Evolutionary conservation across 345 rosid genomes (phyloP).

Genomic region (Camelina hispida): DNA sequence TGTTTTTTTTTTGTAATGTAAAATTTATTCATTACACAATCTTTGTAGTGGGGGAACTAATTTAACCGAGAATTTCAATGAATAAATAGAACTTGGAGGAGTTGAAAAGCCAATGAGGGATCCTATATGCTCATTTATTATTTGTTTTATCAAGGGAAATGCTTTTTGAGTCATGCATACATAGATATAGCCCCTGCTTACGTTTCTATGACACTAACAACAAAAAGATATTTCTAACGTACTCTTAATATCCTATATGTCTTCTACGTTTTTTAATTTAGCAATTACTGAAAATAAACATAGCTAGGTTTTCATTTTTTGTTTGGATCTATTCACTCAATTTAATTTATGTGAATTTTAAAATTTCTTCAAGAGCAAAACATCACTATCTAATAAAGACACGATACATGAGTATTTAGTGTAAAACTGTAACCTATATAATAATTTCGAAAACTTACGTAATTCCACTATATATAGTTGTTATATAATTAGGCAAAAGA

Average conservation of each 20-base stretch:
- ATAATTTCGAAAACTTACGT: slow-evolving; percentile 20
- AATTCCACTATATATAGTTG: neutral
- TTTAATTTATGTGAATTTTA: neutral
- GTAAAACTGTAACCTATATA: neutral
- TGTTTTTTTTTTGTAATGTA: neutral
- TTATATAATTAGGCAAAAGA: slow-evolving; percentile 39
- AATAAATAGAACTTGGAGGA: neutral
- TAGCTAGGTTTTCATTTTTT: no score
- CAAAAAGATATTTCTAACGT: neutral
- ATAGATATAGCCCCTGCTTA: no score
- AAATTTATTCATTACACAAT: neutral
- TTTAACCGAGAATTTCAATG: neutral
- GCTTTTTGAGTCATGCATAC: neutral
- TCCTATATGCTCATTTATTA: slow-evolving; percentile 7
- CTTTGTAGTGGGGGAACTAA: neutral
- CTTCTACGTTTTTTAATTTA: neutral
- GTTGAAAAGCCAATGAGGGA: neutral
- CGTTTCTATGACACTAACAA: no score
- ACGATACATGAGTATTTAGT: neutral
- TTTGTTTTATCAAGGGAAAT: neutral
- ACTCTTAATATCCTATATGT: neutral
- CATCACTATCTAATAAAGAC: neutral
- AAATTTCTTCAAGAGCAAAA: neutral
- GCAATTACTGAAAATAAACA: no score
- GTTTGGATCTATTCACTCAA: neutral